Base-by-base conservation (phyloP, 192 early-diverging fungal genomes). In the Linnemannia elongata region DNA sequence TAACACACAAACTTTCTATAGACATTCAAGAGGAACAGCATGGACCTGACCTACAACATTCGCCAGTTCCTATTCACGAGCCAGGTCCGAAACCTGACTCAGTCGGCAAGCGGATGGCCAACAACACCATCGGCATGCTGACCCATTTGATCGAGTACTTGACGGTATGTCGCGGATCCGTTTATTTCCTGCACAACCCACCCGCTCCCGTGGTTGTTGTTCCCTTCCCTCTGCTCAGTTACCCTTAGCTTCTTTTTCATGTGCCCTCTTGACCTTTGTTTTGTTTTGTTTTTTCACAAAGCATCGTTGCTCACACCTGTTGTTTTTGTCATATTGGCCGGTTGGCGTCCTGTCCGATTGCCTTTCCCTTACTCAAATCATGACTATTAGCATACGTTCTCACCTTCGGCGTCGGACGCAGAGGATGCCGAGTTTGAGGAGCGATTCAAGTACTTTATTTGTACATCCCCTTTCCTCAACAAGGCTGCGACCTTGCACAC, bases 401-500 rank as follows among this genome's bases (percentile, higher is more conserved):
- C 90, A 36, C 79, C 89, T 1, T 88, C 92, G 18, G 76, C 92
- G 8, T 82, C 91, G 10, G 77, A 87, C 44, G 47, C 74, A 33
- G 92, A 92, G 76, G 90, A 93, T 89, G 77, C 83, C 24, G 88
- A 89, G 30, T 93, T 92, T 75, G 90, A 92, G 70, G 92, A 93
- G 72, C 89, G 91, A 3, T 92, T 93, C 83, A 92, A 91, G 69
- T 93, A 93, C 55, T 77, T 92, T 24, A 90, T 93, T 69, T 91
- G 90, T 52, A 93, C 92, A 27, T 93, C 92, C 0, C 90, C 91
- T 9, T 85, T 93, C 33, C 76, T 93, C 5, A 93, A 89, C 70
- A 89, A 90, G 54, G 80, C 44, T 22, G 75, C 82, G 9, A 89
- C 90, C 17, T 52, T 87, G n/a, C 89, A 90, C 38, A 66, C 86